Evolutionary conservation across 768 basidiomycete species (phyloP), one percentile per base, ranked within the genome.

Genomic region (Clitopilus passeckerianus): DNA sequence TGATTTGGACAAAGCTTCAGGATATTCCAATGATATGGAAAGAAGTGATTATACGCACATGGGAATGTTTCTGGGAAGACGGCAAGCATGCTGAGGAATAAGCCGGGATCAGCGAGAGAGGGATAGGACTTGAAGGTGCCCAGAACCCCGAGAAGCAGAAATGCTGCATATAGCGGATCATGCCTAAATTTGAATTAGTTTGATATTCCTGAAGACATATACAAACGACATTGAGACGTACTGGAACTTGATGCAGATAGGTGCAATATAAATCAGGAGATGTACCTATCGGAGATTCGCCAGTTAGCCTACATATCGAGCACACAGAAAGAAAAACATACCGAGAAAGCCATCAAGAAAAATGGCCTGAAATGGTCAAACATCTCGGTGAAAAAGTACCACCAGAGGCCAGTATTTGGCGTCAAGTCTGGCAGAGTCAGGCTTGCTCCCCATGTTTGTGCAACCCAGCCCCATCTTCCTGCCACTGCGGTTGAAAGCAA

Each of bases 331-430:
- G 3, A 15, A 70, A 18, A 50, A 50, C 88, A 53, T 65, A 95
- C 95, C 16, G 89, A 91, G 72, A 98, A 98, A 16, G 91, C 91
- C 80, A 95, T 89, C 33, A 98, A 77, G 80, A 97, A 99, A 75
- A 98, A 98, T 4, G 89, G 85, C 30, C 97, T 79, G 78, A 98
- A 99, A 69, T 98, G 91, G 68, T 98, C 96, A 63, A 99, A 99
- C 91, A 98, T 98, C 71, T 98, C 96, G 10, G 94, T 98, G 75
- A 98, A 98, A 77, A 98, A 98, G 72, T 98, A 98, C 96, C 96
- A 98, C 91, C 94, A 94, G 27, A 98, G 74, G 1, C 97, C 96
- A 4, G 91, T 86, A 65, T 95, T 98, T 0, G 97, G 96, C 8
- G 93, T 95, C 62, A 98, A 73, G 69, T 97, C 95, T 1, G 91